Conservation (phyloP, 352 stramenopile genomes). For the Thalassiosira hispida region DNA sequence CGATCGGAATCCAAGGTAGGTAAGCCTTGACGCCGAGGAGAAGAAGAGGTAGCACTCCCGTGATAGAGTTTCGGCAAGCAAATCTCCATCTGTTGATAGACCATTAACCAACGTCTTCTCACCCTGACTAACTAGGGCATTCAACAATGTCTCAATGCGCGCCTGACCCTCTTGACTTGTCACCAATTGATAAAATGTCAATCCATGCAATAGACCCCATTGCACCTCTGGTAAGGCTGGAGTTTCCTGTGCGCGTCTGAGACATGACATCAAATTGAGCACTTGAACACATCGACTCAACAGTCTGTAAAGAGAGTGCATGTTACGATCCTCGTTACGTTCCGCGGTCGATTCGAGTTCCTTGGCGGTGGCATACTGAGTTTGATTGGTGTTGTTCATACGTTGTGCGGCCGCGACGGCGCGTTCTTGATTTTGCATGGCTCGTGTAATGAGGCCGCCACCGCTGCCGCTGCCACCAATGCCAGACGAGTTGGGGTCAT, state of each 20-base stretch:
- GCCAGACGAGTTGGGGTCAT: constrained; percentile 20
- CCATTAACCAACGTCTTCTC: constrained; percentile 37
- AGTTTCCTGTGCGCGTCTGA: constrained; percentile 67
- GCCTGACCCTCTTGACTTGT: constrained; percentile 71
- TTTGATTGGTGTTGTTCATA: constrained; percentile 9
- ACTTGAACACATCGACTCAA: constrained; percentile 75
- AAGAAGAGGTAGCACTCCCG: constrained; percentile 85
- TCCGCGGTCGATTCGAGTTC: constrained; percentile 58
- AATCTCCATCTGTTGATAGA: constrained; percentile 64
- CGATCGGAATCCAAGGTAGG: constrained; percentile 78
- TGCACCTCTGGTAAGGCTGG: constrained; percentile 73
- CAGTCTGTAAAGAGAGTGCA: constrained; percentile 83
- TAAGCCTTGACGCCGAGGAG: constrained; percentile 73
- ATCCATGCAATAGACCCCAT: constrained; percentile 81
- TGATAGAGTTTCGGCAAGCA: constrained; percentile 69
- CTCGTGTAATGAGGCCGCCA: constrained; percentile 61
- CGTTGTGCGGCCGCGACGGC: constrained; percentile 24
- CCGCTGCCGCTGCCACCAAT: constrained; percentile 5
- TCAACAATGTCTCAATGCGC: constrained; percentile 77
- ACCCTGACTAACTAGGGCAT: constrained; percentile 68
- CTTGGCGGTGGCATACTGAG: constrained; percentile 25
- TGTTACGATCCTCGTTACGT: constrained; percentile 75
- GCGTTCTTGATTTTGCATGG: constrained; percentile 64
- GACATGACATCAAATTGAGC: constrained; percentile 71
- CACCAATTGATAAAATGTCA: constrained; percentile 75